Evolutionary conservation across 2,329 filamentous ascomycete species (phyloP), one percentile per base, ranked within the genome.

Genomic region (Aspergillus proliferans): DNA sequence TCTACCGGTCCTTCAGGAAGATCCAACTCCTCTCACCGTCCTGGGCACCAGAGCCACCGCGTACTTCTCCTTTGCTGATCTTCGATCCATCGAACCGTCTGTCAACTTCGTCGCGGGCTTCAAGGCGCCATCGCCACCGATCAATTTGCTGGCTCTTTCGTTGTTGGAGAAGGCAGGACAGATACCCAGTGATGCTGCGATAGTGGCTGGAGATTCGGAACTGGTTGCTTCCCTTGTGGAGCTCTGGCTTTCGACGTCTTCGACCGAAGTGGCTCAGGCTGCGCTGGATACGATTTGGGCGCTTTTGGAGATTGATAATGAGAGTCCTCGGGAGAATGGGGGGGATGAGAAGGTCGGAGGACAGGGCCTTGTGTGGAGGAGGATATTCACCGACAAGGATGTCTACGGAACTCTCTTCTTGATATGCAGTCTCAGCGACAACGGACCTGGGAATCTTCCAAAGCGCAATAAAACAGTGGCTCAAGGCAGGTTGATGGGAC

Each of bases 371-470:
- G 71, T 85, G 58, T 84, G 81, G 82, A 77, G 80, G 58, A 76
- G 82, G 15, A 56, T 85, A 1, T 84, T 85, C 57, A 73, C 74
- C 2, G 82, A 85, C 53, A 75, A 72, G 50, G 75, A 83, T 57
- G 74, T 84, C 6, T 83, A 83, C 55, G 70, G 69, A 1, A 67
- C 76, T 6, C 69, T 84, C 28, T 85, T 81, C 64, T 73, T 76
- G 26, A 70, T 76, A 46, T 82, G 77, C 58, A 78, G 75, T 52
- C 64, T 76, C 39, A 65, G 66, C 7, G 58, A 58, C 8, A 55
- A 62, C 41, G 64, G 65, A n/a, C 58, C 71, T 24, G 62, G 57
- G 28, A 62, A 66, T 45, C 59, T 78, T 14, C 74, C 68, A 54
- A 78, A 76, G 55, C 72, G 72, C 46, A 72, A 80, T 48, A 80